Evolutionary conservation across 345 rosid genomes (phyloP), one percentile per base, ranked within the genome.

Genomic region (Eucalyptus tenuipes): DNA sequence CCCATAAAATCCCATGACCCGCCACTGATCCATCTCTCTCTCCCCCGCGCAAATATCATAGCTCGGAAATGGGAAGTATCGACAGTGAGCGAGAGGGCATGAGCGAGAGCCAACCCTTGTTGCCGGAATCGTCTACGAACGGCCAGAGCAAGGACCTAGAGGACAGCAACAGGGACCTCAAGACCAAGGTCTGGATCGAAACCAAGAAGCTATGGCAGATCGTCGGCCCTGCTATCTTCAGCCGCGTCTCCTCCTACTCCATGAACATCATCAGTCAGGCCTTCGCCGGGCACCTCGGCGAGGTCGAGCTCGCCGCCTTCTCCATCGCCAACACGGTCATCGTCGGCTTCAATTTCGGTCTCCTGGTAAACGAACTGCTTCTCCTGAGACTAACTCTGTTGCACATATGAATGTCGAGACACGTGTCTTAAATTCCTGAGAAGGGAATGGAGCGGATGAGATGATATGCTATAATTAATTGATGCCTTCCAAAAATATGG

Each of bases 321-420:
- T 93, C 94, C 91, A 92, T 92, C n/a, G 91, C 92, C 64, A 90
- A 88, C 66, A 92, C 91, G n/a, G 93, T 92, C 87, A 90, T 93
- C 50, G 92, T 89, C 85, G 94, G 94, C 85, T 91, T 93, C 89
- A 92, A 93, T 71, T 91, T 92, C 66, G 93, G 82, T 44, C 82
- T 75, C 27, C 82, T 75, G 82, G 82, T 75, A 40, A 75, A 10
- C 82, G 24, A 75, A 20, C 47, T 40, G 24, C 82, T 75, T 40
- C 47, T 75, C 82, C 82, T 75, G 82, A 75, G 82, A 40, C 42
- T 20, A 8, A 20, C 42, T 37, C 24, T 75, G 6, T 20, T 2
- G 9, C 27, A 20, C 7, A 75, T 40, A 11, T 75, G 16, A 13
- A 75, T 20, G 47, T 37, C 13, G 8, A 27, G 3, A 6, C 81